Percentiles rank a stretch among this genome's conserved stretches.
These are phyloP conservation scores for Colletotrichum endophyticum DNA, from an alignment of 2,329 filamentous ascomycete species.

Conservation along the genomic window DNA sequence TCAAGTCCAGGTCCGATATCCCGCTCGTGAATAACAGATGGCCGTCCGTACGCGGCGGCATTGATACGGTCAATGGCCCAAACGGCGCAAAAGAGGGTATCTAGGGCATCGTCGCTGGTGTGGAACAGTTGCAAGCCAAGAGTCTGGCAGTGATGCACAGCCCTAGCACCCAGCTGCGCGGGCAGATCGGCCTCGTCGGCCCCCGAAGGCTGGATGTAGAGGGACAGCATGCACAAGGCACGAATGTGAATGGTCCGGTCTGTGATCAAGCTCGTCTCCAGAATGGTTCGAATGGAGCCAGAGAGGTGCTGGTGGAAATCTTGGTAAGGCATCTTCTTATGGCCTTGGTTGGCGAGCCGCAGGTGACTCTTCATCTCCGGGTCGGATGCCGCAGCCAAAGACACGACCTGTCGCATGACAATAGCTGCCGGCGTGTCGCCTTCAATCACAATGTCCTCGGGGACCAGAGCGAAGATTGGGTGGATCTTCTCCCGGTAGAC, in stretches of 20 bases:
- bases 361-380: conserved; percentile 49
- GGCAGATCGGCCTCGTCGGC: conserved; percentile 60
- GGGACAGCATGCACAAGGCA: conserved; percentile 56
- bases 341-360: conserved; percentile 43
- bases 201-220: conserved; percentile 63
- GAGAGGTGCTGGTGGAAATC: conserved; percentile 55
- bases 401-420: conserved; percentile 58
- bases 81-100: conserved; percentile 60
- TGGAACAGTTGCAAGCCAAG: conserved; percentile 58
- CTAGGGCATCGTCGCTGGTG: conserved; percentile 40
- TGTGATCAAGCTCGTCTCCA: conserved; percentile 59
- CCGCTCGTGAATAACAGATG: conserved; percentile 64
- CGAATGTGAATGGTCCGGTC: conserved; percentile 62
- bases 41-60: conserved; percentile 63
- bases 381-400: conserved; percentile 58
- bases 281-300: conserved; percentile 50
- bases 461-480: conserved; percentile 58
- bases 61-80: conserved; percentile 68
- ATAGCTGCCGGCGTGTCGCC: conserved; percentile 39
- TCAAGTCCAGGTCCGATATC: conserved; percentile 62
- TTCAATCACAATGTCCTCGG: conserved; percentile 35
- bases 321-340: conserved; percentile 43
- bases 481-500: conserved; percentile 59
- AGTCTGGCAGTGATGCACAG: conserved; percentile 62
- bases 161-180: conserved; percentile 56